Evolutionary conservation across 305 asterid species (phyloP).

Genomic region (Euphrasia arctica): DNA sequence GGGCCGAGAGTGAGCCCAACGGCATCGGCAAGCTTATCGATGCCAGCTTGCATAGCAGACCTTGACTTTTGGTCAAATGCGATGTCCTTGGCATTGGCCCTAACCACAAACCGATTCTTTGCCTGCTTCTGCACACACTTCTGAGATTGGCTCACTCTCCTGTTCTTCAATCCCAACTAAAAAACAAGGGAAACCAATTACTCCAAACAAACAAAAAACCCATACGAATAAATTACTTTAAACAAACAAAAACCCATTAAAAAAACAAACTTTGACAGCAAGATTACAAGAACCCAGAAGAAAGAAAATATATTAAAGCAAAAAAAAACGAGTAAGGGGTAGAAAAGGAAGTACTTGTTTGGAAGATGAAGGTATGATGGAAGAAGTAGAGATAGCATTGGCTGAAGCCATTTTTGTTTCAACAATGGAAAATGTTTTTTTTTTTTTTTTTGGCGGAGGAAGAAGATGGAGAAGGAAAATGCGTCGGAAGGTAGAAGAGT

Average conservation of each 20-base stretch:
- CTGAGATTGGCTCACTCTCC: constrained; percentile 63
- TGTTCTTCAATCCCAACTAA: constrained; percentile 58
- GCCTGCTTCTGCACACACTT: constrained; percentile 45
- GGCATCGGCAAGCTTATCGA: constrained; percentile 91
- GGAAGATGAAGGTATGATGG: too few species aligned
- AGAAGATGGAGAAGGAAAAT: too few species aligned
- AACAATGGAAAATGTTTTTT: too few species aligned
- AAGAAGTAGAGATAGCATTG: too few species aligned
- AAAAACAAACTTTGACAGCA: too few species aligned
- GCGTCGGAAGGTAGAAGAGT: too few species aligned
- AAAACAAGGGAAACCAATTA: constrained; percentile 7
- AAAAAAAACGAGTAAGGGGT: neutral
- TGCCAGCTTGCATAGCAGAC: constrained; percentile 82
- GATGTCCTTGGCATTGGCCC: constrained; percentile 87
- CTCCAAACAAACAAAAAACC: neutral
- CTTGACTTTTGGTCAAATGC: constrained; percentile 90
- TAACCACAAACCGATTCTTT: constrained; percentile 64
- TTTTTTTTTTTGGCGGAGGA: too few species aligned
- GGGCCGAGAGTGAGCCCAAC: constrained; percentile 98
- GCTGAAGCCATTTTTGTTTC: too few species aligned
- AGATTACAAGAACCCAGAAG: too few species aligned
- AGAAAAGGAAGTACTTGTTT: neutral
- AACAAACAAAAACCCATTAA: neutral
- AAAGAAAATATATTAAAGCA: neutral
- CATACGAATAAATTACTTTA: neutral